Evolutionary conservation across 1,139 yeast species (phyloP).

Genomic region (Blastobotrys serpentis): DNA sequence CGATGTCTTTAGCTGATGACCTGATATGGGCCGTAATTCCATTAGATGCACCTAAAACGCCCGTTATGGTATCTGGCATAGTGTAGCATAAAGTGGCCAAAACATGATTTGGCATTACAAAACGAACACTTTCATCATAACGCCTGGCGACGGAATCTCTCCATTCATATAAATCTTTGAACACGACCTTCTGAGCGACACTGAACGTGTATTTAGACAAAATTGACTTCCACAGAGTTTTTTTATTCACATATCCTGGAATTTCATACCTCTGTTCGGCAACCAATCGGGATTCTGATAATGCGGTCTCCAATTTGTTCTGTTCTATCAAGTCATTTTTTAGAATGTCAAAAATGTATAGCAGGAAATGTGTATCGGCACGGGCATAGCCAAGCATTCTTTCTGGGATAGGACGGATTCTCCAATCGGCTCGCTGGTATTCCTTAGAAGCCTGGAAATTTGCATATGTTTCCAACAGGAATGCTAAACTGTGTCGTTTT

Average conservation of each 20-base stretch:
- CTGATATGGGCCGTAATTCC: slow-evolving; percentile 58
- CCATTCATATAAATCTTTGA: slow-evolving; percentile 72
- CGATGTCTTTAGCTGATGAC: slow-evolving; percentile 55
- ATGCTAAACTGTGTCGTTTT: slow-evolving; percentile 82
- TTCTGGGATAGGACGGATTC: slow-evolving; percentile 76
- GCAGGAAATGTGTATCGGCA: slow-evolving; percentile 89
- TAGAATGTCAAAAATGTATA: slow-evolving; percentile 75
- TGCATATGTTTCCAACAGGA: slow-evolving; percentile 75
- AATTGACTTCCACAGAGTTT: slow-evolving; percentile 37
- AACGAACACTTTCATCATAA: slow-evolving; percentile 82
- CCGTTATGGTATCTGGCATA: slow-evolving; percentile 57
- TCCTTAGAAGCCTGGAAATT: slow-evolving; percentile 87
- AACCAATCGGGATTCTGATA: slow-evolving; percentile 74
- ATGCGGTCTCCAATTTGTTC: slow-evolving; percentile 58
- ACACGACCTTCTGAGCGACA: slow-evolving; percentile 51
- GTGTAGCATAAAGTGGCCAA: slow-evolving; percentile 60
- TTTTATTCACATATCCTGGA: slow-evolving; percentile 34
- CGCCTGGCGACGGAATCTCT: slow-evolving; percentile 72
- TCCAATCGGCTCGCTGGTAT: slow-evolving; percentile 97
- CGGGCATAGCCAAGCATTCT: slow-evolving; percentile 87
- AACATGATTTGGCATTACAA: slow-evolving; percentile 78
- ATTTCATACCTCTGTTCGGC: slow-evolving; percentile 77
- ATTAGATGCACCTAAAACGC: slow-evolving; percentile 54
- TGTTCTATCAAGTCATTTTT: slow-evolving; percentile 58
- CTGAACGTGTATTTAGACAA: slow-evolving; percentile 68